Evolutionary conservation across 1,284 basidiomycete species (phyloP).

Genomic region (Calocybe gambosa): DNA sequence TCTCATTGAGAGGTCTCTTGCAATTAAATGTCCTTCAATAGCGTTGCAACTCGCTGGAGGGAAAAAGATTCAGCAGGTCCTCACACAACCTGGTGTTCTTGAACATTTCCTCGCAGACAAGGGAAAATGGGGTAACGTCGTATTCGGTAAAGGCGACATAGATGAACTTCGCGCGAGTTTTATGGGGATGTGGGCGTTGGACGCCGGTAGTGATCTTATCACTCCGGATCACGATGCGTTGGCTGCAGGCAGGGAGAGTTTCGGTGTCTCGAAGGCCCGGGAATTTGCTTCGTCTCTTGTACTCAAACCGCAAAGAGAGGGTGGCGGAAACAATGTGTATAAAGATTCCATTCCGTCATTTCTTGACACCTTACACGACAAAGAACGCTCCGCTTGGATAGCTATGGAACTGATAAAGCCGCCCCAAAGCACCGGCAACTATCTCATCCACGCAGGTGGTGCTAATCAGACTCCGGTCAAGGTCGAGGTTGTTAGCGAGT

Average conservation of each 20-base stretch:
- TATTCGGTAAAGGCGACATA: constrained; percentile 35
- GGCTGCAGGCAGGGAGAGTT: constrained; percentile 22
- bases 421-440: constrained; percentile 61
- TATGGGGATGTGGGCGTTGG: constrained; percentile 79
- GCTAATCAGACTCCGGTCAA: constrained; percentile 33
- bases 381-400: constrained; percentile 79
- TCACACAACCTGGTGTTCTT: constrained; percentile 70
- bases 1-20: constrained; percentile 69
- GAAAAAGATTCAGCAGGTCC: constrained; percentile 93
- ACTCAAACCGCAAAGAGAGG: constrained; percentile 94
- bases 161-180: constrained; percentile 60
- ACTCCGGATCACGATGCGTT: constrained; percentile 22
- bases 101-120: constrained; percentile 61
- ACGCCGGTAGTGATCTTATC: constrained; percentile 39
- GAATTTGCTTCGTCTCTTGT: constrained; percentile 59
- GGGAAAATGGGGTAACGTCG: constrained; percentile 30
- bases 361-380: constrained; percentile 51
- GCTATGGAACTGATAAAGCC: constrained; percentile 89
- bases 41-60: constrained; percentile 91
- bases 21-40: constrained; percentile 92
- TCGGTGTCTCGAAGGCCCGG: constrained; percentile 51
- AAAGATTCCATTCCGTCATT: constrained; percentile 77
- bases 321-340: constrained; percentile 97
- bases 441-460: constrained; percentile 63
- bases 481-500: constrained; percentile 80